Percentiles rank a stretch among this genome's conserved stretches.
phyloP scores from a whole-genome alignment of 371 early-diverging fungal genomes.

The Mortierella polycephala region DNA sequence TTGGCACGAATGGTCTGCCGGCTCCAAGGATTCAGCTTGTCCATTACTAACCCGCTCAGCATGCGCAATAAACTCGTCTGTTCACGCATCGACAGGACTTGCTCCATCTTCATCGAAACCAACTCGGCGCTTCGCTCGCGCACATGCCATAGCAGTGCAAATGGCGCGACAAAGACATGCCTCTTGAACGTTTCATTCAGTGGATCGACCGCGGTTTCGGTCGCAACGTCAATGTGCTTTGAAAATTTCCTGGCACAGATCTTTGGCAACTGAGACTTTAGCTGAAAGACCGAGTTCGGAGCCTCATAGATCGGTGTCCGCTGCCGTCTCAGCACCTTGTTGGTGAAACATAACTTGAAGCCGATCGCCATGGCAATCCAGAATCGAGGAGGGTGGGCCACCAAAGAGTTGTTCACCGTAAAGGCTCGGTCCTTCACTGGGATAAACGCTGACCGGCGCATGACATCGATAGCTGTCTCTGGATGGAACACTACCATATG shows the following conservation, averaged over 20 bases:
- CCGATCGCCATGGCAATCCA: neutral
- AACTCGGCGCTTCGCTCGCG: neutral
- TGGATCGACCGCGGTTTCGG: conserved; percentile 5
- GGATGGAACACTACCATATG: conserved; percentile 7
- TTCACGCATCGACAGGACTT: neutral
- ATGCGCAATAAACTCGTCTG: neutral
- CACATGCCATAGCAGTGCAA: conserved; percentile 19
- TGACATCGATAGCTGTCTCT: conserved; percentile 11
- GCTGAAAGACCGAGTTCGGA: conserved; percentile 22
- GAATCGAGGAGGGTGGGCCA: conserved; percentile 8
- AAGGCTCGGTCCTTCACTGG: conserved; percentile 15
- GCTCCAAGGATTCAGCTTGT: conserved; percentile 19
- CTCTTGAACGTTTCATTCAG: conserved; percentile 20
- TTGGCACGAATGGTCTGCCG: conserved; percentile 11
- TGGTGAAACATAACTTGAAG: no score
- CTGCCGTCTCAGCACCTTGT: neutral
- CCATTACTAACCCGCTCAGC: neutral
- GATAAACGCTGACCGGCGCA: conserved; percentile 19
- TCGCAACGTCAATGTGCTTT: conserved; percentile 11
- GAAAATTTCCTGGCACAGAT: conserved; percentile 6
- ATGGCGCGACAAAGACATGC: conserved; percentile 25
- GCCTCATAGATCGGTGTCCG: conserved; percentile 10
- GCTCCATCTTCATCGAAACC: neutral
- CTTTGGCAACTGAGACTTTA: conserved; percentile 18
- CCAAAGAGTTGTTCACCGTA: conserved; percentile 15